Conservation (phyloP, 345 rosid species). For the Fremontodendron californicum region DNA sequence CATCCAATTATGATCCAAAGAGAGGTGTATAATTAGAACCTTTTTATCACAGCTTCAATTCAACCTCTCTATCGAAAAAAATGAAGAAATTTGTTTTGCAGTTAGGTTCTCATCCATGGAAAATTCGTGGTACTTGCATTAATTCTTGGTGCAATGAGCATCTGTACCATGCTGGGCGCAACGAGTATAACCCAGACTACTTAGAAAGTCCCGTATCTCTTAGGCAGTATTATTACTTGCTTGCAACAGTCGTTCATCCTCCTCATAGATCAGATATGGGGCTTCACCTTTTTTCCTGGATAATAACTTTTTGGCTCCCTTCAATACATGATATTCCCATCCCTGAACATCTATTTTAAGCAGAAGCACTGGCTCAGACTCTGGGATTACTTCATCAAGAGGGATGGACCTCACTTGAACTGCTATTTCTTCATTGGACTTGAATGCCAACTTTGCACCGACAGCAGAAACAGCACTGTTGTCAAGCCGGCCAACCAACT, state of each 20-base stretch:
- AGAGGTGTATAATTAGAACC: background rate
- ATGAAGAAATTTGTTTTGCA: no score
- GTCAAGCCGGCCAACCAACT: slow-evolving; percentile 95
- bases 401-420: slow-evolving; percentile 83
- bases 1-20: background rate
- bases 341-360: slow-evolving; percentile 94
- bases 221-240: slow-evolving; percentile 87
- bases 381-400: slow-evolving; percentile 71
- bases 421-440: slow-evolving; percentile 88
- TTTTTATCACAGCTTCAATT: background rate
- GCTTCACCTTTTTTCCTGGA: slow-evolving; percentile 68
- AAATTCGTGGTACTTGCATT: slow-evolving; percentile 35
- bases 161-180: slow-evolving; percentile 80
- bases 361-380: slow-evolving; percentile 55
- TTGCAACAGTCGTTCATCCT: slow-evolving; percentile 75
- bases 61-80: background rate
- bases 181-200: slow-evolving; percentile 59
- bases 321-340: slow-evolving; percentile 91
- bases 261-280: slow-evolving; percentile 88
- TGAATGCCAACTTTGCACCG: slow-evolving; percentile 91
- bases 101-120: slow-evolving; percentile 71
- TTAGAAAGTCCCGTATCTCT: slow-evolving; percentile 68
- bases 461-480: slow-evolving; percentile 87
- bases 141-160: slow-evolving; percentile 34
- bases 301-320: slow-evolving; percentile 72